phyloP scores from a whole-genome alignment of 1,284 basidiomycete genomes.

The Leucoagaricus sp. region DNA sequence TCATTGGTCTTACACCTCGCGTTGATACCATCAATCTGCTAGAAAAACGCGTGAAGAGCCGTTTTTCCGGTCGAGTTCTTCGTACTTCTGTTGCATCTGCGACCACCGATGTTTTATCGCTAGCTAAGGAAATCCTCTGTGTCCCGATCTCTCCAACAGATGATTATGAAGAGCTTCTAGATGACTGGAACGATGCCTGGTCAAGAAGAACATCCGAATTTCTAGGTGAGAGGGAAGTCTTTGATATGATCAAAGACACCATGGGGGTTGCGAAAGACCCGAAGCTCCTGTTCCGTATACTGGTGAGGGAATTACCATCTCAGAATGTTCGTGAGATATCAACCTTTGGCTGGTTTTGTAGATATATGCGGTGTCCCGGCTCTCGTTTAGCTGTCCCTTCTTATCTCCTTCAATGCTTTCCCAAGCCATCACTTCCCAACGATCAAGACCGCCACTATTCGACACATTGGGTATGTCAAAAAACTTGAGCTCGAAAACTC shows the following conservation, averaged over 20 bases:
- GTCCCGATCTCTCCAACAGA: slow-evolving; percentile 23
- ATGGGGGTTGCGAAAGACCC: slow-evolving; percentile 71
- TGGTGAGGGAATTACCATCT: slow-evolving; percentile 50
- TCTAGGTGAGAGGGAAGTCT: slow-evolving; percentile 46
- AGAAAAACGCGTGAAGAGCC: slow-evolving; percentile 94
- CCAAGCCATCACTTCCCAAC: slow-evolving; percentile 49
- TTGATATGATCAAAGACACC: slow-evolving; percentile 53
- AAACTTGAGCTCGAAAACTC: slow-evolving; percentile 2
- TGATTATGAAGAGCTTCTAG: slow-evolving; percentile 23
- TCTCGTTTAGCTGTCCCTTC: slow-evolving; percentile 55
- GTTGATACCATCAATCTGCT: slow-evolving; percentile 87
- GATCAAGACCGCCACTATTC: slow-evolving; percentile 52
- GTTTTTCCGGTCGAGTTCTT: slow-evolving; percentile 90
- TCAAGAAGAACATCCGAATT: slow-evolving; percentile 55
- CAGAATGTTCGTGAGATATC: neutral
- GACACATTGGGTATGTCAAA: slow-evolving; percentile 25
- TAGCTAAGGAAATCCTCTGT: slow-evolving; percentile 47
- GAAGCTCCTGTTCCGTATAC: slow-evolving; percentile 60
- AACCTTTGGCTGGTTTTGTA: slow-evolving; percentile 34
- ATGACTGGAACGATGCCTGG: slow-evolving; percentile 65
- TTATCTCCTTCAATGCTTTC: slow-evolving; percentile 44
- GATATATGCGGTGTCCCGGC: slow-evolving; percentile 49
- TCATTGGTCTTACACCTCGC: slow-evolving; percentile 82
- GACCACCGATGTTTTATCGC: slow-evolving; percentile 52
- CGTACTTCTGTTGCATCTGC: slow-evolving; percentile 65